A percentile compares a stretch with the other conserved stretches of the same genome.
Conservation (phyloP, 495 filamentous ascomycete genomes). For the Neurospora tetraspora region DNA sequence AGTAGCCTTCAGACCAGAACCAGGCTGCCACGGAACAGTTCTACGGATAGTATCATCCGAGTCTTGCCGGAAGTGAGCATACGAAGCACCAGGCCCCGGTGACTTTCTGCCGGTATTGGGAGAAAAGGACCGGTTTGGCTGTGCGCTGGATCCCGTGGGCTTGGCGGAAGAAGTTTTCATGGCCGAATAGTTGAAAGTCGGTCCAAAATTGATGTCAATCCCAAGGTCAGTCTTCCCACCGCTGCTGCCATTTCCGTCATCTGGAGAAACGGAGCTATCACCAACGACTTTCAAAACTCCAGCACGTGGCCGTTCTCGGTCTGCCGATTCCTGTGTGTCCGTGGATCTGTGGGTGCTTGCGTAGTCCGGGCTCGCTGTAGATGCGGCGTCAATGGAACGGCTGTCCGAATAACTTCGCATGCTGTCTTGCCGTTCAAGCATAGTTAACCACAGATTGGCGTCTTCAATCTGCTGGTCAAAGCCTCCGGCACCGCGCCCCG, state of each 20-base stretch:
- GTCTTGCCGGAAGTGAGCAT: conserved; percentile 29
- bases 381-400: conserved; percentile 38
- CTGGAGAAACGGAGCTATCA: conserved; percentile 28
- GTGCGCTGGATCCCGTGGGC: conserved; percentile 17
- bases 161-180: conserved; percentile 14
- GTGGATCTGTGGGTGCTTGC: conserved; percentile 60
- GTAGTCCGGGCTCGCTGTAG: conserved; percentile 47
- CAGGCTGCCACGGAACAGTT: conserved; percentile 74
- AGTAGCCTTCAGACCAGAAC: conserved; percentile 37
- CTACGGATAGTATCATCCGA: conserved; percentile 44
- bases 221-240: neutral
- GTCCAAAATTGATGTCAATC: conserved; percentile 74
- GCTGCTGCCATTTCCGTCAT: neutral
- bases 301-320: conserved; percentile 53
- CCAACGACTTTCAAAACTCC: conserved; percentile 80
- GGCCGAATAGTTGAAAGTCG: conserved; percentile 57
- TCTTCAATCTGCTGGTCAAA: conserved; percentile 53
- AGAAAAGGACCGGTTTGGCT: conserved; percentile 31
- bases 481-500: conserved; percentile 47
- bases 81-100: conserved; percentile 25
- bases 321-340: conserved; percentile 50
- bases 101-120: conserved; percentile 32
- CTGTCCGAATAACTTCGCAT: conserved; percentile 29
- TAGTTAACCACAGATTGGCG: conserved; percentile 38
- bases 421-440: conserved; percentile 20